Conservation (phyloP, 495 filamentous ascomycete genomes). For the Lineolata rhizophorae region DNA sequence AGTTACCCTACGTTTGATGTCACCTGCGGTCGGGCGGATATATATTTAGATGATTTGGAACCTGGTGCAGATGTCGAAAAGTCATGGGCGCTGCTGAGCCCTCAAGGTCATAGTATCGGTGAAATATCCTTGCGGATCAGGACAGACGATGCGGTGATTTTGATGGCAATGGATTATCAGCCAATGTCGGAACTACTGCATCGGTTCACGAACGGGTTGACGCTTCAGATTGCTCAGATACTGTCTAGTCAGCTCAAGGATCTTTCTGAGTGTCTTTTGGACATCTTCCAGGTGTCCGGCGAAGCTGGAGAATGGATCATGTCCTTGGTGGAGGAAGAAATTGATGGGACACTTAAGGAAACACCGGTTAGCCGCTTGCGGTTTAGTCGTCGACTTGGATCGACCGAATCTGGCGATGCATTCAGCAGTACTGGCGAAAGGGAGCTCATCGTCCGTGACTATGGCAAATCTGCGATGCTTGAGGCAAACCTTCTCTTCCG, state of each 20-base stretch:
- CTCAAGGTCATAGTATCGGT: constrained; percentile 49
- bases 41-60: constrained; percentile 67
- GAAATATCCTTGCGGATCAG: constrained; percentile 71
- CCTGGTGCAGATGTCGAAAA: constrained; percentile 62
- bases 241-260: constrained; percentile 55
- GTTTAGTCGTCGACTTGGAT: constrained; percentile 56
- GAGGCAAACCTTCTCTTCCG: constrained; percentile 93
- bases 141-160: constrained; percentile 70
- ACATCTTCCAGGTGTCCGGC: constrained; percentile 93
- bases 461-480: constrained; percentile 32
- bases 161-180: constrained; percentile 70
- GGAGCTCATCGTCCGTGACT: constrained; percentile 39
- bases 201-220: constrained; percentile 61
- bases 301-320: constrained; percentile 78
- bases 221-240: constrained; percentile 59
- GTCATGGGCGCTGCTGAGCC: constrained; percentile 71
- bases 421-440: constrained; percentile 20
- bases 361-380: constrained; percentile 42
- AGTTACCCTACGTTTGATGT: constrained; percentile 29
- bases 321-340: constrained; percentile 85
- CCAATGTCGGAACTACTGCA: constrained; percentile 70
- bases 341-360: constrained; percentile 77
- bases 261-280: constrained; percentile 70
- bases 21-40: constrained; percentile 53
- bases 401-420: constrained; percentile 47